Evolutionary conservation across 495 filamentous ascomycete species (phyloP).

Genomic region (Lasiosphaeria hispida): DNA sequence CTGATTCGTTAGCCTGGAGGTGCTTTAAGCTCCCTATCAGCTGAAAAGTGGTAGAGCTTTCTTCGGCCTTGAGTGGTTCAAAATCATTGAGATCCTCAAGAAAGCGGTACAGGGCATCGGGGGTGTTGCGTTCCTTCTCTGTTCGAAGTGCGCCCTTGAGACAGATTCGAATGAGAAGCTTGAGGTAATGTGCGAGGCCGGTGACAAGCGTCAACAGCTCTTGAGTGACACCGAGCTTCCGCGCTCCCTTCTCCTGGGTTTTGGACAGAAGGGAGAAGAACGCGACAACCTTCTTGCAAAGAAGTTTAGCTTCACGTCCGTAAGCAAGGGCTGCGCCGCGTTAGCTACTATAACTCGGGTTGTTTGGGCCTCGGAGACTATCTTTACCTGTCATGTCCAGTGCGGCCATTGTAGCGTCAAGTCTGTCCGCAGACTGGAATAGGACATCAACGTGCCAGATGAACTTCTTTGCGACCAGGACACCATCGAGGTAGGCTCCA

Average conservation of each 20-base stretch:
- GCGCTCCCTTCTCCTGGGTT: slow-evolving; percentile 82
- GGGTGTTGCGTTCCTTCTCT: slow-evolving; percentile 73
- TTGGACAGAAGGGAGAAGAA: slow-evolving; percentile 95
- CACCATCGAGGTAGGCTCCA: slow-evolving; percentile 90
- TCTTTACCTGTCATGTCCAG: slow-evolving; percentile 72
- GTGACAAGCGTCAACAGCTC: slow-evolving; percentile 94
- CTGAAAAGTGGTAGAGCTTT: slow-evolving; percentile 62
- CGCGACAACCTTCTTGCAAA: slow-evolving; percentile 99
- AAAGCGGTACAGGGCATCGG: slow-evolving; percentile 75
- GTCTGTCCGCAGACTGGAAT: slow-evolving; percentile 81
- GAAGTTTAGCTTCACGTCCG: slow-evolving; percentile 89
- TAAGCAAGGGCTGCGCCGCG: slow-evolving; percentile 70
- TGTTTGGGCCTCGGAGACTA: not conserved
- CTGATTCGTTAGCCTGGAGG: slow-evolving; percentile 74
- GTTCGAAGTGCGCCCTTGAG: slow-evolving; percentile 89
- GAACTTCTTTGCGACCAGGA: slow-evolving; percentile 93
- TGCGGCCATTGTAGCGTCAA: slow-evolving; percentile 68
- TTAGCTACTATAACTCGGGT: slow-evolving; percentile 15
- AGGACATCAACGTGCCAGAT: slow-evolving; percentile 94
- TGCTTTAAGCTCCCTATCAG: slow-evolving; percentile 67
- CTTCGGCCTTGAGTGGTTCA: slow-evolving; percentile 67
- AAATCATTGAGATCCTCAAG: slow-evolving; percentile 75
- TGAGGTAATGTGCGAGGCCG: slow-evolving; percentile 95
- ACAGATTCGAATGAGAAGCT: slow-evolving; percentile 95
- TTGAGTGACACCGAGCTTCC: slow-evolving; percentile 93